These are phyloP conservation scores for Suillus fuscotomentosus DNA, from an alignment of 768 basidiomycete species.

Conservation along the genomic window DNA sequence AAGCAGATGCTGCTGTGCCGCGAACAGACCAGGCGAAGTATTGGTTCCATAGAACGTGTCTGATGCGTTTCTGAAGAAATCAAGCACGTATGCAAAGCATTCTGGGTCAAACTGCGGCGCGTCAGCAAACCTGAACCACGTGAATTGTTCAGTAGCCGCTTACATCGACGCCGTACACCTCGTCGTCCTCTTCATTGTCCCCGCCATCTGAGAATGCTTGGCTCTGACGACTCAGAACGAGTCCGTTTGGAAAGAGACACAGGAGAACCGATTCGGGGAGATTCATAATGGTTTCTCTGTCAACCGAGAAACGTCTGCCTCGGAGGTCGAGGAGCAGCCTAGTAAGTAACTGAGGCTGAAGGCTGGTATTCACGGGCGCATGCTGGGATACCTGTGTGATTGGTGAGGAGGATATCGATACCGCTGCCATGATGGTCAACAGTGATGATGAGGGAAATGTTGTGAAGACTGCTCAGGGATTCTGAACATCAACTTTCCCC, in stretches of 20 bases:
- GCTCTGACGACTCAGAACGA: slow-evolving; percentile 88
- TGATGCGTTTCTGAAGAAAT: slow-evolving; percentile 87
- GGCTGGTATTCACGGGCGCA: slow-evolving; percentile 60
- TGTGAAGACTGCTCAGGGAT: slow-evolving; percentile 16
- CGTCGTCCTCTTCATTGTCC: slow-evolving; percentile 78
- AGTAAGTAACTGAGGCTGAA: slow-evolving; percentile 86
- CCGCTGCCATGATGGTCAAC: slow-evolving; percentile 34
- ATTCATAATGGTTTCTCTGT: slow-evolving; percentile 97
- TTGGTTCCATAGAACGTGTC: slow-evolving; percentile 90
- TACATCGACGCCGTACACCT: slow-evolving; percentile 95
- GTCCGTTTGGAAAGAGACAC: slow-evolving; percentile 96
- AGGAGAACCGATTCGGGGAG: slow-evolving; percentile 95
- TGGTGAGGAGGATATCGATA: slow-evolving; percentile 48
- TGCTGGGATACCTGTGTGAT: slow-evolving; percentile 57
- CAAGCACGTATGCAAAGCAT: slow-evolving; percentile 91
- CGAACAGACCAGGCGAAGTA: slow-evolving; percentile 67
- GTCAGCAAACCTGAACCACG: slow-evolving; percentile 5
- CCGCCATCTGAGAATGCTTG: slow-evolving; percentile 71
- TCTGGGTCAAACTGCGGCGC: slow-evolving; percentile 86
- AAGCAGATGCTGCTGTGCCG: slow-evolving; percentile 75
- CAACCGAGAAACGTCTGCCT: slow-evolving; percentile 88
- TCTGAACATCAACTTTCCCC: slow-evolving; percentile 16
- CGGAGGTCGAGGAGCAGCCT: slow-evolving; percentile 90
- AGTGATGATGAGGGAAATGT: slow-evolving; percentile 16
- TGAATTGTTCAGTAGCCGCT: slow-evolving; percentile 36